Conservation (phyloP, 176 grass and related monocot species). For the Urochloa ruziziensis region DNA sequence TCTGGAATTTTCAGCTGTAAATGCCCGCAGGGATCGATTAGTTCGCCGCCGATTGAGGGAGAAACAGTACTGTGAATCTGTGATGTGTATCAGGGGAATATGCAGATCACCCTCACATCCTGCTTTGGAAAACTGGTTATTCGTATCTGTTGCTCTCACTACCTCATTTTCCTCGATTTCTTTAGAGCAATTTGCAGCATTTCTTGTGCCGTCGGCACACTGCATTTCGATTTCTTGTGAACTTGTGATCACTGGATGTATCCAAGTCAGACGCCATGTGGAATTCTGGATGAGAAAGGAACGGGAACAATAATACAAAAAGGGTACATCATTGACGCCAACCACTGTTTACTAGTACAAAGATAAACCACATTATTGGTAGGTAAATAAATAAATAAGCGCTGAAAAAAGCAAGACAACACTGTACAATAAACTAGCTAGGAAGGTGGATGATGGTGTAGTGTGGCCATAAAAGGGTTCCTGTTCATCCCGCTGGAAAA, state of each 20-base stretch:
- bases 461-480: not conserved
- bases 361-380: not conserved
- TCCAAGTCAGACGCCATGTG: conserved; percentile 5
- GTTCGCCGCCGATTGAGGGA: not conserved
- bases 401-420: not conserved
- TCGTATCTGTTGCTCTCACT: not conserved
- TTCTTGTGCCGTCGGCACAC: not conserved
- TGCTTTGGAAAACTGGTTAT: not conserved
- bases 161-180: not conserved
- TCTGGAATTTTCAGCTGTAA: not conserved
- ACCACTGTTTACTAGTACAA: not conserved
- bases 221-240: not conserved
- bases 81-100: too few species aligned
- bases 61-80: too few species aligned
- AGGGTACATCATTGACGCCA: not conserved
- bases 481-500: not conserved
- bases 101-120: too few species aligned
- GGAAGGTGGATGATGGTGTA: not conserved
- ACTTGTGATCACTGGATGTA: not conserved
- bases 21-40: not conserved
- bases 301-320: not conserved
- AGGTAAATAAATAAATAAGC: too few species aligned
- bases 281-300: not conserved
- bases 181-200: not conserved
- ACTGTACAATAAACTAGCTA: not conserved